Percentiles rank a stretch among this genome's conserved stretches.
phyloP scores from a whole-genome alignment of 176 grass and related monocot genomes.

The Phoenix roebelenii region DNA sequence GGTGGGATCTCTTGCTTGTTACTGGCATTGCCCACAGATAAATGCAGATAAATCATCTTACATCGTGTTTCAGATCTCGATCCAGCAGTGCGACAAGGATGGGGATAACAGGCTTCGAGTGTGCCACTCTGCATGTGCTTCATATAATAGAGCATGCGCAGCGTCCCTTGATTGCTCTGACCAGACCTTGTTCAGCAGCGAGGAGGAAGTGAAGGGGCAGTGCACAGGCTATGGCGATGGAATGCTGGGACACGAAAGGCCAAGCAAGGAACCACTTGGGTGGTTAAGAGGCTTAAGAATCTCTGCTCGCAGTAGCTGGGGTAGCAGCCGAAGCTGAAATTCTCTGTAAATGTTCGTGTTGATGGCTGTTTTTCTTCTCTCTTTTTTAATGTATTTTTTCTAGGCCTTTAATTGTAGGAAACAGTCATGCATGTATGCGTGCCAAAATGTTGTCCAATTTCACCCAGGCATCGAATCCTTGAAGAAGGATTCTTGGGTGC shows the following conservation, averaged over 20 bases:
- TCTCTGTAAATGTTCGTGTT: slow-evolving; percentile 50
- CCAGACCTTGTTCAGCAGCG: slow-evolving; percentile 97
- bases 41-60: too few species aligned
- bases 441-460: slow-evolving; percentile 1
- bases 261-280: slow-evolving; percentile 29
- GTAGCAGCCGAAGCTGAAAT: slow-evolving; percentile 14
- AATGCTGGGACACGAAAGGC: too few species aligned
- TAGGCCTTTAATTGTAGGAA: slow-evolving; percentile 57
- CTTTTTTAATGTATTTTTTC: slow-evolving; percentile 21
- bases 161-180: slow-evolving; percentile 90
- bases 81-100: slow-evolving; percentile 87
- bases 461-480: neutral
- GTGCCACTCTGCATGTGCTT: slow-evolving; percentile 83
- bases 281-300: slow-evolving; percentile 55
- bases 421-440: slow-evolving; percentile 15
- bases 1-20: too few species aligned
- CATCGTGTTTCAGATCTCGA: slow-evolving; percentile 55
- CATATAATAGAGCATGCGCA: slow-evolving; percentile 82
- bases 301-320: slow-evolving; percentile 32
- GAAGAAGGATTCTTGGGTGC: slow-evolving; percentile 1
- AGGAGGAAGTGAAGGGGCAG: slow-evolving; percentile 66
- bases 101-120: slow-evolving; percentile 94
- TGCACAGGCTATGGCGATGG: slow-evolving; percentile 93
- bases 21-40: too few species aligned
- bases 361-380: slow-evolving; percentile 27